Evolutionary conservation across 2,329 filamentous ascomycete genomes (phyloP).

Genomic region (Colletotrichum falcatum): DNA sequence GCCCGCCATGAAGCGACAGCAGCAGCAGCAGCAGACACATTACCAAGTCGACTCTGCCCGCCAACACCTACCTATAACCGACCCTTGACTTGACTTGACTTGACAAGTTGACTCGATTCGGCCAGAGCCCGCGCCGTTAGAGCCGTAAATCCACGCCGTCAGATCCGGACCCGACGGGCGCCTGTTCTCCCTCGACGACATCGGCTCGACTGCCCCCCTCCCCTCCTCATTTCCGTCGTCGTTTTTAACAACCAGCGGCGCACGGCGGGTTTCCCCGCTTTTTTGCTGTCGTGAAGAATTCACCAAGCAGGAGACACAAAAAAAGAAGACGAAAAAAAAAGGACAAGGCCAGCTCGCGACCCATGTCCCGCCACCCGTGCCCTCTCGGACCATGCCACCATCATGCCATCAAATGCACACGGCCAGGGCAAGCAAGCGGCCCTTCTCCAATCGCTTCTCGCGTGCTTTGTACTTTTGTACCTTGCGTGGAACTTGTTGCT

Average conservation of each 20-base stretch:
- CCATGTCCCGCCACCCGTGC: not conserved
- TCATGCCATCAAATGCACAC: not conserved
- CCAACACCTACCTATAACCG: slow-evolving; percentile 1
- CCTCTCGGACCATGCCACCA: slow-evolving; percentile 25
- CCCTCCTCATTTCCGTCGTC: too few relatives aligned
- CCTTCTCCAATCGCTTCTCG: too few relatives aligned
- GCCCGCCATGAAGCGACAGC: too few relatives aligned
- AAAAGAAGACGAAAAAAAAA: not conserved
- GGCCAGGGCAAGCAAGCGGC: too few relatives aligned
- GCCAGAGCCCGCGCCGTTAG: slow-evolving; percentile 10
- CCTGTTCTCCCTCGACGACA: too few relatives aligned
- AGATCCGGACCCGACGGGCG: not conserved
- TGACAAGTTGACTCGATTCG: not conserved
- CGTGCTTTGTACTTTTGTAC: too few relatives aligned
- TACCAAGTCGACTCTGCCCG: too few relatives aligned
- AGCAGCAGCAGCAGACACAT: not conserved
- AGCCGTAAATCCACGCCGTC: slow-evolving; percentile 12
- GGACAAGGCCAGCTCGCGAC: not conserved
- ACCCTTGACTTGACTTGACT: not conserved
- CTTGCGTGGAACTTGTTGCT: slow-evolving; percentile 31
- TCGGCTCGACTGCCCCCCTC: too few relatives aligned
- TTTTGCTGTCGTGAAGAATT: slow-evolving; percentile 1
- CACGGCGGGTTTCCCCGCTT: too few relatives aligned
- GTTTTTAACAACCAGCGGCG: not conserved
- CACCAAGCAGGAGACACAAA: too few relatives aligned